Evolutionary conservation across 2,329 filamentous ascomycete genomes (phyloP), one percentile per base, ranked within the genome.

Genomic region (Aspergillus ochraceoroseus): DNA sequence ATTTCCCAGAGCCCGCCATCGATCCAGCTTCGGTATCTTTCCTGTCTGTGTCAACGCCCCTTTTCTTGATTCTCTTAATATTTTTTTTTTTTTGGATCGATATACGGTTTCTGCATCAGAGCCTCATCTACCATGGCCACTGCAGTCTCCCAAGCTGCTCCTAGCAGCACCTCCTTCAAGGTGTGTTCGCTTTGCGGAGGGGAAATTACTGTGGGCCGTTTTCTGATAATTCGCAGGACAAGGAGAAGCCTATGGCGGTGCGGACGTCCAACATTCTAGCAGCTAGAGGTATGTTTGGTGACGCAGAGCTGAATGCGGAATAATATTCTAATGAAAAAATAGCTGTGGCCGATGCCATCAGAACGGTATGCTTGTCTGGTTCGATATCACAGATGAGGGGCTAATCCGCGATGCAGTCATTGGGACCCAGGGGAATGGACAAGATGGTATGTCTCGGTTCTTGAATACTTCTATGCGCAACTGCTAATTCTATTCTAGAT

Each of bases 161-260:
- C 70, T 56, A 72, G 71, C 64, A 83, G 82, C 70, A 75, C 72
- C 64, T 73, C 80, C 51, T 85, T 85, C 73, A 83, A 80, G 68
- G 79, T 80, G 59, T 40, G 62, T 49, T 32, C 18, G 30, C 40
- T 42, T 44, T 39, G 36, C 41, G 39, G 28, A 48, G 40, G 38
- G 51, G 26, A 56, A 49, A 43, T 53, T 26, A 53, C 50, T 58
- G 59, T 57, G 56, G 48, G 35, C 48, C 48, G 44, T 52, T 49
- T 54, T 61, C 65, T 75, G 57, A 76, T 61, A 49, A 49, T 39
- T 50, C 54, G 41, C 57, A 80, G 76, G 79, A 82, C 66, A 98
- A 95, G 80, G 92, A 95, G 75, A 98, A 98, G 87, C 92, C 92
- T 55, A 83, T 92, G 75, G 92, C 92, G 53, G 92, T 98, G 53